Base-by-base conservation (phyloP, 768 basidiomycete species). In the Termitomyces sp. region DNA sequence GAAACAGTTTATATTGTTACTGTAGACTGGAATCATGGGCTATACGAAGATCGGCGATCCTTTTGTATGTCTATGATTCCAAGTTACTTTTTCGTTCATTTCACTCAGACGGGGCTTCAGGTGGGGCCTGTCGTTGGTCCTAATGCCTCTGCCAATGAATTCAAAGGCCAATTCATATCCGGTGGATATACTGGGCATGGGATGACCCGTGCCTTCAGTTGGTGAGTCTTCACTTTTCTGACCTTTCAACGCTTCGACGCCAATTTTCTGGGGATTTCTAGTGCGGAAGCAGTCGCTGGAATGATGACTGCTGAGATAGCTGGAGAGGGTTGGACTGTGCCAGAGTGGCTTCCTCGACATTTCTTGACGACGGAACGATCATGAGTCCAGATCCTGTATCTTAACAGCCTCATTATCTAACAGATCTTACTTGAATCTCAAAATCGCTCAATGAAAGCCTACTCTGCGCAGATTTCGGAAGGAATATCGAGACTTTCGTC, bases 11-110 rank as follows among this genome's bases (percentile, higher is more conserved):
- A n/a, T n/a, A n/a, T n/a, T n/a, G 34, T 56, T 2, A 16, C 32
- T n/a, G 45, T 61, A 92, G 92, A 90, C 87, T 2, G 93, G 93
- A 0, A 90, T 94, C 43, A 91, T 91, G 89, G 92, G 84, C 0
- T 89, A 74, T 64, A 88, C 91, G 0, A 74, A 72, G 53, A 74
- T 72, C 0, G 73, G 75, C 0, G 86, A 87, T 65, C 91, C 91
- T 0, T 84, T 90, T 55, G 90, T 92, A 66, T 55, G 86, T 74
- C n/a, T 22, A 24, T 2, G 10, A 34, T 22, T 8, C 4, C n/a
- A 5, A 44, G 10, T 12, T 3, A 2, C n/a, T 36, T 34, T n/a
- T 10, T 18, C 18, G 1, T 4, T 6, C 10, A 22, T 27, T 27
- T 32, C 5, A 45, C 30, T 53, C 9, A 45, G 4, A 0, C 0